Evolutionary conservation across 495 filamentous ascomycete genomes (phyloP).

Genomic region (Penicillium steckii): DNA sequence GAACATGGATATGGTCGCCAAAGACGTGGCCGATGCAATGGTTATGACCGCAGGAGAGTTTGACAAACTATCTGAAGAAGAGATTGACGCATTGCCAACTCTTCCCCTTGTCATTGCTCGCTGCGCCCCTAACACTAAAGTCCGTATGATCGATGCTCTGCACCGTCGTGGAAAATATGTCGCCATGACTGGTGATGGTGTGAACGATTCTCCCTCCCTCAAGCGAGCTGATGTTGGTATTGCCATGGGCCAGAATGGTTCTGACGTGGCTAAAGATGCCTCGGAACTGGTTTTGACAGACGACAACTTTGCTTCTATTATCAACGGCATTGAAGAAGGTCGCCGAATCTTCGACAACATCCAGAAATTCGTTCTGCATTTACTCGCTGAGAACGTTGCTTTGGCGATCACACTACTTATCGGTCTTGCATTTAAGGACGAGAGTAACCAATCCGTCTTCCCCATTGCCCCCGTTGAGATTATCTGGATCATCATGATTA

Average conservation of each 20-base stretch:
- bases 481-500: constrained; percentile 78
- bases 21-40: constrained; percentile 58
- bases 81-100: constrained; percentile 64
- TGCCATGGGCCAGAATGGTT: constrained; percentile 75
- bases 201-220: constrained; percentile 82
- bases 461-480: constrained; percentile 72
- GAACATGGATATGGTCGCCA: constrained; percentile 48
- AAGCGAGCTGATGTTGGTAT: constrained; percentile 84
- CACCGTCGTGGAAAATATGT: constrained; percentile 64
- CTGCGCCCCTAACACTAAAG: constrained; percentile 70
- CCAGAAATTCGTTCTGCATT: constrained; percentile 74
- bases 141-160: constrained; percentile 76
- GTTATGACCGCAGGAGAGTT: constrained; percentile 72
- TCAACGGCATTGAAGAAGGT: constrained; percentile 71
- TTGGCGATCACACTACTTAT: constrained; percentile 67
- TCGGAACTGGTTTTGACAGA: constrained; percentile 78
- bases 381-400: constrained; percentile 72
- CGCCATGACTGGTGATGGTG: constrained; percentile 90
- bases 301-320: constrained; percentile 83
- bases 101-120: constrained; percentile 70
- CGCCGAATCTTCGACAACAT: constrained; percentile 75
- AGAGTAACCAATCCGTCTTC: constrained; percentile 62
- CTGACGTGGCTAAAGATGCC: constrained; percentile 85
- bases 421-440: constrained; percentile 71
- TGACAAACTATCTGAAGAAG: constrained; percentile 59